Evolutionary conservation across 2,329 filamentous ascomycete species (phyloP).

Genomic region (Endothia cerciana): DNA sequence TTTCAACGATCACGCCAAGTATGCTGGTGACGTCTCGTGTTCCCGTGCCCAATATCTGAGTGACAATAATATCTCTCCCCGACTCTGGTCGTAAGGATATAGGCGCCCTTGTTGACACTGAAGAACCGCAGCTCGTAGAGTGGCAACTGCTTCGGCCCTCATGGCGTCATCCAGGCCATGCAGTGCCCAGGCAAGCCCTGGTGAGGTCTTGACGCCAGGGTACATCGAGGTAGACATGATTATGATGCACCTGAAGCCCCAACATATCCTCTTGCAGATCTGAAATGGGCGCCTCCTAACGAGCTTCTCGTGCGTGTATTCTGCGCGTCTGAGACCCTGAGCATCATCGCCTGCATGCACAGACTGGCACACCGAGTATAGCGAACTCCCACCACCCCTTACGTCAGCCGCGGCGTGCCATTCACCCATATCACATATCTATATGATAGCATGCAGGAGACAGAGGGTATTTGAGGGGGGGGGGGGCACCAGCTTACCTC

Average conservation of each 20-base stretch:
- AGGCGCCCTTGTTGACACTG: neutral
- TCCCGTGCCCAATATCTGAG: neutral
- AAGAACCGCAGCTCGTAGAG: neutral
- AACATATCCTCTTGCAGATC: conserved; percentile 7
- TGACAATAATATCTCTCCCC: neutral
- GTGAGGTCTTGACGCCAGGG: too few relatives aligned
- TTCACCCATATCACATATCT: too few relatives aligned
- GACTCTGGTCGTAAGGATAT: neutral
- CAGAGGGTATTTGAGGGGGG: too few relatives aligned
- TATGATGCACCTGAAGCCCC: neutral
- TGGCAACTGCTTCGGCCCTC: too few relatives aligned
- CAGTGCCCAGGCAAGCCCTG: too few relatives aligned
- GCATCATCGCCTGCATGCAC: neutral
- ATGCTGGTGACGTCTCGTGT: neutral
- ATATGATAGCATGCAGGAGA: too few relatives aligned
- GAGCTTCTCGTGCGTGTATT: conserved; percentile 5
- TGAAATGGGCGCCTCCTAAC: neutral
- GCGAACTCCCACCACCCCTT: too few relatives aligned
- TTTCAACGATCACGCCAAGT: neutral
- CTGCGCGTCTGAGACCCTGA: conserved; percentile 4
- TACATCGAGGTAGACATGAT: too few relatives aligned
- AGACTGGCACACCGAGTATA: neutral
- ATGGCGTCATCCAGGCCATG: too few relatives aligned
- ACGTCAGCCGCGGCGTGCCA: too few relatives aligned
- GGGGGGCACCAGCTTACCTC: too few relatives aligned